Evolutionary conservation across 1,284 basidiomycete genomes (phyloP), one percentile per base, ranked within the genome.

Genomic region (Sanghuangporus sanghuang): DNA sequence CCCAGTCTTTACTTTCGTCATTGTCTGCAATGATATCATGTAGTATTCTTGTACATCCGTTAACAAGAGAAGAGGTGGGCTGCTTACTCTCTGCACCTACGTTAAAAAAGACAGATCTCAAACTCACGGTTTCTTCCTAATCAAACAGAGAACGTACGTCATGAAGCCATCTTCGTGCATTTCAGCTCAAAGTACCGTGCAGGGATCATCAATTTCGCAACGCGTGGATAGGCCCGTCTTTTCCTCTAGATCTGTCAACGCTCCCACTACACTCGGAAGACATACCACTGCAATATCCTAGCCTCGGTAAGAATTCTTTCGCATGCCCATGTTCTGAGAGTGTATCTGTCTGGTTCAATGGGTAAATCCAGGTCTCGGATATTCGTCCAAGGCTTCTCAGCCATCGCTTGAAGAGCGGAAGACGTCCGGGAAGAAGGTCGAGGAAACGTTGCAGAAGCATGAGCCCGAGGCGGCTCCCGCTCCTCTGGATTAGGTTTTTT

Each of bases 181-280:
- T 27, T 12, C 18, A 57, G 1, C 16, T 8, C 38, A 46, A 11
- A 62, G 42, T 63, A 39, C 18, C 49, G 53, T 6, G 32, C 36
- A 82, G 81, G 66, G 89, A 91, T 70, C 89, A 91, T 66, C 83
- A 88, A 69, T 67, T 75, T 18, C 84, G 89, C 14, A 79, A 77
- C 32, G 85, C 89, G 2, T 92, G 89, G 89, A 81, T 92, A 32
- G 89, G 89, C 0, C 81, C 85, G 23, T 73, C 87, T 1, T 86
- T 79, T 73, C 86, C 86, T 5, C 76, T 91, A 11, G 85, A 91
- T 69, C 77, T 89, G 3, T 78, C 79, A 7, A 74, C 68, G 6
- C 78, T 91, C 16, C 83, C 85, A 0, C 62, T 84, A 21, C 71
- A 73, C 55, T 78, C 72, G 49, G 79, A 82, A 0, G 74, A 81